Conservation (phyloP, 306 rosid genomes). For the Cucurbita moschata region DNA sequence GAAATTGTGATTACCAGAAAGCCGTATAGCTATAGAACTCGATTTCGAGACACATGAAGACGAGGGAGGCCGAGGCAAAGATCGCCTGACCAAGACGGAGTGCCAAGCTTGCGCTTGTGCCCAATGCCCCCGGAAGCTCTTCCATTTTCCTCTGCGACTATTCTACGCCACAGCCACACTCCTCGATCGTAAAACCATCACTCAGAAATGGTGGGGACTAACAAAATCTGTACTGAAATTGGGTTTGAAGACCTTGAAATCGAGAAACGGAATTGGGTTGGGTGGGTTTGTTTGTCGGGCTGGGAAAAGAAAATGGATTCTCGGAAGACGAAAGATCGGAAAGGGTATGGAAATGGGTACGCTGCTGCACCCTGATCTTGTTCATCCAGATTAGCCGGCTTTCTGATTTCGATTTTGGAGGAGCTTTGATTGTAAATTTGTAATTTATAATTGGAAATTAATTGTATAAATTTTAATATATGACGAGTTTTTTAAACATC, state of each 20-base stretch:
- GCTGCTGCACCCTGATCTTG: slow-evolving; percentile 5
- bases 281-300: neutral
- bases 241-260: neutral
- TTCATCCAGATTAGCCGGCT: neutral
- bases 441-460: neutral
- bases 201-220: neutral
- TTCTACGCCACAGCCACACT: neutral
- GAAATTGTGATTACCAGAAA: slow-evolving; percentile 45
- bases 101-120: slow-evolving; percentile 88
- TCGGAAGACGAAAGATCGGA: neutral
- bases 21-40: slow-evolving; percentile 71
- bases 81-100: slow-evolving; percentile 82
- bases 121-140: slow-evolving; percentile 81
- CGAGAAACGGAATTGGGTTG: neutral
- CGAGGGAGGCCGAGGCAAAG: slow-evolving; percentile 74
- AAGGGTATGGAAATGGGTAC: slow-evolving; percentile 12
- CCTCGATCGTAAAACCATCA: neutral
- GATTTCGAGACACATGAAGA: slow-evolving; percentile 66
- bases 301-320: neutral
- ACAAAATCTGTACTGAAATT: neutral
- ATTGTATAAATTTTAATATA: neutral
- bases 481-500: neutral
- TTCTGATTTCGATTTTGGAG: neutral
- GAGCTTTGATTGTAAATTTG: neutral
- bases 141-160: slow-evolving; percentile 38